Evolutionary conservation across 2,329 filamentous ascomycete genomes (phyloP).

Genomic region (Amauroascus verrucosus): DNA sequence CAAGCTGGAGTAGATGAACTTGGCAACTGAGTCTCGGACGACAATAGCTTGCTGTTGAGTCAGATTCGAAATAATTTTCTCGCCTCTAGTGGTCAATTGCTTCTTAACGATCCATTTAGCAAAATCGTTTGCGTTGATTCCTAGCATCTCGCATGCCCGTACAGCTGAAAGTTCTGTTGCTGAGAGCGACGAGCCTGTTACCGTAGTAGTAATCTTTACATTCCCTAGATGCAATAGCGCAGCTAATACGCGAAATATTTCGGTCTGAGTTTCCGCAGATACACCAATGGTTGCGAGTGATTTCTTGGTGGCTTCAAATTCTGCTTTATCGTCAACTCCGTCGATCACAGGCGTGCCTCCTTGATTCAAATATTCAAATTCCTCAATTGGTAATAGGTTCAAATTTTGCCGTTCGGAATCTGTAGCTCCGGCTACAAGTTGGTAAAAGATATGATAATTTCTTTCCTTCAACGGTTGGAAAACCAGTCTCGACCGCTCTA

Average conservation of each 20-base stretch:
- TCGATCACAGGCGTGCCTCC: slow-evolving; percentile 84
- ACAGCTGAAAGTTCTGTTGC: slow-evolving; percentile 71
- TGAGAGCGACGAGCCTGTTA: slow-evolving; percentile 75
- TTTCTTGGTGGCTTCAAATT: slow-evolving; percentile 78
- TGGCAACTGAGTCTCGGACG: slow-evolving; percentile 92
- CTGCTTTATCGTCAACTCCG: slow-evolving; percentile 88
- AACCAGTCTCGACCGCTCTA: slow-evolving; percentile 89
- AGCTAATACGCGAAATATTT: slow-evolving; percentile 83
- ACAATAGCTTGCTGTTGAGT: slow-evolving; percentile 88
- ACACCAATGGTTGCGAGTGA: slow-evolving; percentile 86
- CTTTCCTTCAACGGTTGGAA: slow-evolving; percentile 96
- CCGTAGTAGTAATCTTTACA: slow-evolving; percentile 84
- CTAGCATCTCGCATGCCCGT: slow-evolving; percentile 72
- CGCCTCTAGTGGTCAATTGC: slow-evolving; percentile 87
- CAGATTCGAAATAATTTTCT: slow-evolving; percentile 94
- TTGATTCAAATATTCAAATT: slow-evolving; percentile 95
- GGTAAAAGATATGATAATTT: slow-evolving; percentile 99
- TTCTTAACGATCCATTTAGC: slow-evolving; percentile 99
- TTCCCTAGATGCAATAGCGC: slow-evolving; percentile 91
- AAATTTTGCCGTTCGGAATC: slow-evolving; percentile 73
- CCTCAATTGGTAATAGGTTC: slow-evolving; percentile 67
- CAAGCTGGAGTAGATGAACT: slow-evolving; percentile 95
- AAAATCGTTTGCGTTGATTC: slow-evolving; percentile 76
- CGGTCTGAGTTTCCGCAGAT: slow-evolving; percentile 57
- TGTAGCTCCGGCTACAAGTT: slow-evolving; percentile 84